These are phyloP conservation scores for Acacia concinna DNA, from an alignment of 331 rosid genomes.

Conservation along the genomic window DNA sequence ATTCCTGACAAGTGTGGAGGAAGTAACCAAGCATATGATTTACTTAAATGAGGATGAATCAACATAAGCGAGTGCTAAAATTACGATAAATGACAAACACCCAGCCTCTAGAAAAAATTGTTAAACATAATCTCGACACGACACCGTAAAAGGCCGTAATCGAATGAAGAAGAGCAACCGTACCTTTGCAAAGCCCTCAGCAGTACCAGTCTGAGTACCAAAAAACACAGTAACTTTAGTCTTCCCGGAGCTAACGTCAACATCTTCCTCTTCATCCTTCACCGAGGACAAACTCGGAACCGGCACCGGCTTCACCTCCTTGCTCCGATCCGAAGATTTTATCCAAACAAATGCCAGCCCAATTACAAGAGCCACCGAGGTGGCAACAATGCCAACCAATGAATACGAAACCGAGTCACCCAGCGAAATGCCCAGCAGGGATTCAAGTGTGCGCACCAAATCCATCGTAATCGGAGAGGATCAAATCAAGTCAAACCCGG, in stretches of 20 bases:
- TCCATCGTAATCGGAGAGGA: slow-evolving; percentile 25
- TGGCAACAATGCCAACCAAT: slow-evolving; percentile 37
- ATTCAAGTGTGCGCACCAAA: slow-evolving; percentile 45
- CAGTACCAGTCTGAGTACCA: slow-evolving; percentile 70
- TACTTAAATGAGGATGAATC: background rate
- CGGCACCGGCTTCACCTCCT: slow-evolving; percentile 44
- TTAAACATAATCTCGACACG: background rate
- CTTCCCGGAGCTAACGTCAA: slow-evolving; percentile 44
- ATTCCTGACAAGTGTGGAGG: background rate
- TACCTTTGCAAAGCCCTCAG: slow-evolving; percentile 68
- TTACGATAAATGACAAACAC: background rate
- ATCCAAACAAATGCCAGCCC: slow-evolving; percentile 53
- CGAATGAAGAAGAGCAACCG: background rate
- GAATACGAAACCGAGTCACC: slow-evolving; percentile 47
- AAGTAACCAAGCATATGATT: background rate
- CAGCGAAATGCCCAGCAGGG: slow-evolving; percentile 49
- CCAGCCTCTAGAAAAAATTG: background rate
- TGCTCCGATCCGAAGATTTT: slow-evolving; percentile 52
- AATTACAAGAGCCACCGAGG: slow-evolving; percentile 47
- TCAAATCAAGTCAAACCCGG: background rate
- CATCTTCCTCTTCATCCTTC: slow-evolving; percentile 49
- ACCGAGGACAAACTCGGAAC: slow-evolving; percentile 41
- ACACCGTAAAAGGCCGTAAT: background rate
- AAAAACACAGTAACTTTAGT: slow-evolving; percentile 51
- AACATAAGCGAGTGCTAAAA: background rate